Conservation (phyloP, 2,329 filamentous ascomycete species). For the Parascedosporium putredinis region DNA sequence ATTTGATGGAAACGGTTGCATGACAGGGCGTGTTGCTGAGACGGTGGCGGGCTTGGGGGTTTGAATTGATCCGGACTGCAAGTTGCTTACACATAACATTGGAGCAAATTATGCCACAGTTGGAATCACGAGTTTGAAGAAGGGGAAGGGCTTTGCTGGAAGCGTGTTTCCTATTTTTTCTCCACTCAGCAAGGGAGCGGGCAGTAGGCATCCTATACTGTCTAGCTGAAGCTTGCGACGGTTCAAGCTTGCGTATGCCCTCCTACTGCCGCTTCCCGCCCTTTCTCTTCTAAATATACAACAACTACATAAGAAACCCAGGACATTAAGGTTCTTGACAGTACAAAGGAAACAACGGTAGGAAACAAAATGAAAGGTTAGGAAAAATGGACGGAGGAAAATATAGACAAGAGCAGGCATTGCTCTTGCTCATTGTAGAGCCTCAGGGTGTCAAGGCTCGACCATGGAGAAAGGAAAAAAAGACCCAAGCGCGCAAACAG, state of each 20-base stretch:
- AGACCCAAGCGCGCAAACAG: not conserved
- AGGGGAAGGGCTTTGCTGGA: not conserved
- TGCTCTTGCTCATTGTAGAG: not conserved
- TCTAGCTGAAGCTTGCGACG: not conserved
- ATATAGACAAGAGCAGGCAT: not conserved
- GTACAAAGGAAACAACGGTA: not conserved
- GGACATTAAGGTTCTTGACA: conserved; percentile 1
- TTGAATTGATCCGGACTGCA: too few species aligned
- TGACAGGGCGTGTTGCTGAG: too few species aligned
- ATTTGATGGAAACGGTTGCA: too few species aligned
- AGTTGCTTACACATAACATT: too few species aligned
- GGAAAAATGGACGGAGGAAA: not conserved
- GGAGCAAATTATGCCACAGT: too few species aligned
- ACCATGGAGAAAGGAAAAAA: not conserved
- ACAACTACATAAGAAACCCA: not conserved
- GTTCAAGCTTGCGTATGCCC: not conserved
- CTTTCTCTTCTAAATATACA: conserved; percentile 2
- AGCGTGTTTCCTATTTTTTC: conserved; percentile 2
- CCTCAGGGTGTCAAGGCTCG: conserved; percentile 3
- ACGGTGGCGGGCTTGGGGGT: too few species aligned
- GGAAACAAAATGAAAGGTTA: not conserved
- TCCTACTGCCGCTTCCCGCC: not conserved
- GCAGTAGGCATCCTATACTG: not conserved
- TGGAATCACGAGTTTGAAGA: too few species aligned
- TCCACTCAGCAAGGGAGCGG: too few species aligned